A percentile compares a stretch with the other conserved stretches of the same genome.
phyloP scores from a whole-genome alignment of 306 rosid species.

The Dalbergia cultrata region DNA sequence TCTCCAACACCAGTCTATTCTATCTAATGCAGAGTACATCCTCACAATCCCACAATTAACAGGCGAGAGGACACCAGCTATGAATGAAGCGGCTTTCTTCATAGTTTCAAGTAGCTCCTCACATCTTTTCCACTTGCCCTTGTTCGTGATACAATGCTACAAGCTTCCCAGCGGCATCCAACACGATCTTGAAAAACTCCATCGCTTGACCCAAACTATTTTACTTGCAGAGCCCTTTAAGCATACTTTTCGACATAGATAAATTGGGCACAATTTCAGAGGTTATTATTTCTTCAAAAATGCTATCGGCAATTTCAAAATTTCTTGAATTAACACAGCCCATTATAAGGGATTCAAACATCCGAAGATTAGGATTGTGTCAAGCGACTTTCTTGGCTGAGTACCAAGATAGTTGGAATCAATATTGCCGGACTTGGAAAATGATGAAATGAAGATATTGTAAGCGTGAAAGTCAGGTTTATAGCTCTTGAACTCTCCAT shows the following conservation, averaged over 20 bases:
- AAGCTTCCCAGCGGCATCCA: conserved; percentile 37
- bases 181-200: conserved; percentile 55
- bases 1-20: no score
- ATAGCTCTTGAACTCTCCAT: conserved; percentile 65
- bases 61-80: no score
- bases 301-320: conserved; percentile 52
- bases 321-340: conserved; percentile 61
- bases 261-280: conserved; percentile 60
- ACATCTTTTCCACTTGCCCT: no score
- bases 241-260: conserved; percentile 57
- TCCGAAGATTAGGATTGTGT: conserved; percentile 53
- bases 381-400: conserved; percentile 63
- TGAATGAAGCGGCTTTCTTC: no score
- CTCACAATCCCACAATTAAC: no score
- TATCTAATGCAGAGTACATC: no score
- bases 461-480: conserved; percentile 65
- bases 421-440: conserved; percentile 58
- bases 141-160: no score
- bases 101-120: no score
- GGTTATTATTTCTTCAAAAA: conserved; percentile 58
- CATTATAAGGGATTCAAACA: conserved; percentile 61
- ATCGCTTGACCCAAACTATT: conserved; percentile 48
- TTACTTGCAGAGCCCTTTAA: conserved; percentile 64
- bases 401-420: conserved; percentile 71
- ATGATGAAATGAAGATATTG: conserved; percentile 57